Evolutionary conservation across 2,329 filamentous ascomycete species (phyloP), one percentile per base, ranked within the genome.

Genomic region (Pseudogymnoascus sp.): DNA sequence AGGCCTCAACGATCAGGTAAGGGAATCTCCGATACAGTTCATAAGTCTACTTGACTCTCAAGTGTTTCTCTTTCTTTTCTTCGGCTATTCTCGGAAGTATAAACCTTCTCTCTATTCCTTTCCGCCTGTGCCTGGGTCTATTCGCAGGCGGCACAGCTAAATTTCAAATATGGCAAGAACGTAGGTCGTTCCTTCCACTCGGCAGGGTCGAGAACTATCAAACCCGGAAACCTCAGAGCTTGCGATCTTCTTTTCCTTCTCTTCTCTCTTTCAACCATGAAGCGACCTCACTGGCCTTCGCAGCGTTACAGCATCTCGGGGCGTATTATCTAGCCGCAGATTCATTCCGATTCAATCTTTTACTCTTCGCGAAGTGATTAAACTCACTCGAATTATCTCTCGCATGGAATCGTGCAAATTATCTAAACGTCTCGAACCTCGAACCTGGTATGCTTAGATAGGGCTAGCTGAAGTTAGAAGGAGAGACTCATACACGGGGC

Each of bases 261-360:
- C n/a, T 33, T 22, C n/a, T 33, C n/a, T 56, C 28, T 53, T 31
- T 33, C 28, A 35, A 33, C 16, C 16, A 56, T 22, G 50, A 56
- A 56, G 50, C 50, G 50, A 35, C 50, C 28, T 56, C 16, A 33
- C 50, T 35, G 50, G 50, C 46, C 26, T 56, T 56, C 46, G 46
- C 46, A 56, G 46, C 46, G 26, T 56, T 31, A 31, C 26, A 56
- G 4, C 26, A 31, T 19, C 46, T 31, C 24, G 26, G 28, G 10
- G 26, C 46, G 24, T 56, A 53, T 56, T 31, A 31, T 53, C n/a
- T 56, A 31, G 26, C 46, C 46, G 8, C 46, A 19, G 46, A n/a
- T 56, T 56, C 26, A 56, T 56, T 56, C n/a, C 5, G 46, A 33
- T 56, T 12, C 14, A 2, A 12, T 33, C 46, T 19, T 56, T 33